Conservation (phyloP, 2,329 filamentous ascomycete genomes). For the Aureobasidium melanogenum region DNA sequence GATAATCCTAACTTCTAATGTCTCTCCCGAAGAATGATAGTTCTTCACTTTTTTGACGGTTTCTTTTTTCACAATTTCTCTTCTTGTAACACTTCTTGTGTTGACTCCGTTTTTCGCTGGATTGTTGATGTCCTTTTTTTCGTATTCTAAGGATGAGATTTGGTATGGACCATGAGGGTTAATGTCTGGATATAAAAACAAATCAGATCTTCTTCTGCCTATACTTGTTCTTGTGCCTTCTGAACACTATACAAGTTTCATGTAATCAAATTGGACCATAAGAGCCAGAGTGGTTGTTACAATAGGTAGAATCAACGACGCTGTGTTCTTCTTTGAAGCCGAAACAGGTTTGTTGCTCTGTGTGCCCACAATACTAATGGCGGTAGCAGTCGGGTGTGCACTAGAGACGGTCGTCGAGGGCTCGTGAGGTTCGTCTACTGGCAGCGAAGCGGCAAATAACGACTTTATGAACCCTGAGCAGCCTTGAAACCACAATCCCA, state of each 20-base stretch:
- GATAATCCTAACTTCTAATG: background rate
- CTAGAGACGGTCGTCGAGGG: background rate
- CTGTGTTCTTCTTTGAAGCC: background rate
- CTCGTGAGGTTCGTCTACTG: background rate
- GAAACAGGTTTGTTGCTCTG: background rate
- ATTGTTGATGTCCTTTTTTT: background rate
- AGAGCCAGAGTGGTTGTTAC: background rate
- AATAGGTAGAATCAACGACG: no score
- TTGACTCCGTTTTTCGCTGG: background rate
- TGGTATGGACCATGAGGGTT: background rate
- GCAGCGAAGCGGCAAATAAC: slow-evolving; percentile 14
- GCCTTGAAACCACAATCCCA: background rate
- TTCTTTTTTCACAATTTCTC: background rate
- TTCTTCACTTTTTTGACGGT: background rate
- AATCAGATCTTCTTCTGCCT: background rate
- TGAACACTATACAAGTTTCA: no score
- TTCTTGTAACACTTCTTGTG: background rate
- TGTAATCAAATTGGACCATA: background rate
- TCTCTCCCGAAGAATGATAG: background rate
- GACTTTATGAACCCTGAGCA: background rate
- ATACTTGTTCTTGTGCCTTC: background rate
- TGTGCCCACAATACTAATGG: background rate
- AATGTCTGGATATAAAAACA: background rate
- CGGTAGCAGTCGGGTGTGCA: slow-evolving; percentile 7
- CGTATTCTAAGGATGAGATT: background rate